phyloP scores from a whole-genome alignment of 768 basidiomycete genomes.

The Termitomyces sp. region DNA sequence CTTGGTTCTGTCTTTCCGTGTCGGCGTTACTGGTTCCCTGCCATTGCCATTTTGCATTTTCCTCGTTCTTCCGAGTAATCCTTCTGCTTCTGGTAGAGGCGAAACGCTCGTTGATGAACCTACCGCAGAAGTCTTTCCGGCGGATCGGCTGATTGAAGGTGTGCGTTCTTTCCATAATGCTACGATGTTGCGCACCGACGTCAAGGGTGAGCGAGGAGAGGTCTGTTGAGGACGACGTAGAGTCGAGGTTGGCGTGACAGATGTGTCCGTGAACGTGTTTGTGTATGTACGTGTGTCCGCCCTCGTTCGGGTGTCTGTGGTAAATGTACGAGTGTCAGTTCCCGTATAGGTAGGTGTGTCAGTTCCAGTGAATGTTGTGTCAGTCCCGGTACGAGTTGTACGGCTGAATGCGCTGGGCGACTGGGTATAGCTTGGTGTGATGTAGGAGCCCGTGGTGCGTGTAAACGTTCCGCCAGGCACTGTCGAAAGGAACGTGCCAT shows the following conservation, averaged over 20 bases:
- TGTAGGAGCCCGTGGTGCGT: constrained; percentile 25
- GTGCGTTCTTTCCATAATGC: constrained; percentile 78
- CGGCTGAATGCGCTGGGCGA: constrained; percentile 32
- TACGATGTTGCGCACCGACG: constrained; percentile 75
- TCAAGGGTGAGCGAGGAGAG: constrained; percentile 65
- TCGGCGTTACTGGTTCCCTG: constrained; percentile 19
- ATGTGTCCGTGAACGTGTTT: constrained; percentile 26
- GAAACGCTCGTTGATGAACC: constrained; percentile 33
- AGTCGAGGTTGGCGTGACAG: constrained; percentile 43
- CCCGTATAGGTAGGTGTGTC: constrained; percentile 1
- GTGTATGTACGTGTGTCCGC: constrained; percentile 24
- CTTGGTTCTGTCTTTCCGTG: constrained; percentile 19
- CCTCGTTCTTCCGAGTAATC: constrained; percentile 47
- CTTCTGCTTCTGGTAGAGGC: constrained; percentile 32
- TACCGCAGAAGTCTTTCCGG: constrained; percentile 30
- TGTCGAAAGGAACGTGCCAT: constrained; percentile 21
- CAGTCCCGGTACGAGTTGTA: constrained; percentile 17
- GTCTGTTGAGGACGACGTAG: constrained; percentile 54
- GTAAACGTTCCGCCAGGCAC: constrained; percentile 18
- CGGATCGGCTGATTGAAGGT: constrained; percentile 37
- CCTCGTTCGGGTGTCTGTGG: constrained; percentile 2
- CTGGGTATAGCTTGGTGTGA: constrained; percentile 29
- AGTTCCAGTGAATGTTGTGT: constrained; percentile 9
- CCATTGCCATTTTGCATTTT: constrained; percentile 26
- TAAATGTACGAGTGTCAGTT: constrained; percentile 25